Evolutionary conservation across 768 basidiomycete genomes (phyloP).

Genomic region (Leccinum subgranulosum): DNA sequence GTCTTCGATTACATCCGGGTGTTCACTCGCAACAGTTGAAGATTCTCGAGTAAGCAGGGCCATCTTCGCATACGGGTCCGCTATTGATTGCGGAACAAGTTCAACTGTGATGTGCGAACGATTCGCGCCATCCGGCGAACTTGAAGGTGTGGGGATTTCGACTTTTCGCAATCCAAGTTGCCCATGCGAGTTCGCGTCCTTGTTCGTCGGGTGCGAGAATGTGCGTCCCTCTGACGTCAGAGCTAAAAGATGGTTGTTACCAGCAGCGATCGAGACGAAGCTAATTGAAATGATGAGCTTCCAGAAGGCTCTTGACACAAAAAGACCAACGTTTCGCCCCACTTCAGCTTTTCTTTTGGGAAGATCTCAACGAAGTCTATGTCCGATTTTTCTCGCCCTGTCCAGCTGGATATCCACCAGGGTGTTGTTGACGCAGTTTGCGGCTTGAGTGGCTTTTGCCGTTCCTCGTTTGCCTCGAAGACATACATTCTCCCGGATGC

Average conservation of each 20-base stretch:
- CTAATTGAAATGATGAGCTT: slow-evolving; percentile 35
- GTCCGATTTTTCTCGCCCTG: slow-evolving; percentile 47
- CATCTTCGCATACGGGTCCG: slow-evolving; percentile 48
- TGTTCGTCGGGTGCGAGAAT: slow-evolving; percentile 73
- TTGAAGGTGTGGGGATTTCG: slow-evolving; percentile 39
- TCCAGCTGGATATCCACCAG: slow-evolving; percentile 63
- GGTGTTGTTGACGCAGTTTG: slow-evolving; percentile 43
- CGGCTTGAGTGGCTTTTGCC: slow-evolving; percentile 43
- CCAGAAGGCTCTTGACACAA: not conserved
- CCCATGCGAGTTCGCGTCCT: slow-evolving; percentile 72
- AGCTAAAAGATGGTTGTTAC: slow-evolving; percentile 69
- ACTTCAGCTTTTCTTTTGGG: slow-evolving; percentile 50
- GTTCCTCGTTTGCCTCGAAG: slow-evolving; percentile 48
- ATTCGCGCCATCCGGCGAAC: slow-evolving; percentile 12
- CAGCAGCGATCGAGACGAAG: slow-evolving; percentile 71
- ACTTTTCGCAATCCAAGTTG: slow-evolving; percentile 80
- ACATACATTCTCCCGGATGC: slow-evolving; percentile 73
- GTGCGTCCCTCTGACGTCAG: slow-evolving; percentile 70
- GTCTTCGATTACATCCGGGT: slow-evolving; percentile 32
- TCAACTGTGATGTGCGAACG: slow-evolving; percentile 44
- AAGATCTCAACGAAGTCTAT: slow-evolving; percentile 61
- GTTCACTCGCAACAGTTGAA: slow-evolving; percentile 22
- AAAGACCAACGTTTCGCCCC: slow-evolving; percentile 64
- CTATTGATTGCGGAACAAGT: slow-evolving; percentile 53
- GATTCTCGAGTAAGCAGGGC: slow-evolving; percentile 37